Evolutionary conservation across 257 asterid species (phyloP).

Genomic region (Cinchona pubescens): DNA sequence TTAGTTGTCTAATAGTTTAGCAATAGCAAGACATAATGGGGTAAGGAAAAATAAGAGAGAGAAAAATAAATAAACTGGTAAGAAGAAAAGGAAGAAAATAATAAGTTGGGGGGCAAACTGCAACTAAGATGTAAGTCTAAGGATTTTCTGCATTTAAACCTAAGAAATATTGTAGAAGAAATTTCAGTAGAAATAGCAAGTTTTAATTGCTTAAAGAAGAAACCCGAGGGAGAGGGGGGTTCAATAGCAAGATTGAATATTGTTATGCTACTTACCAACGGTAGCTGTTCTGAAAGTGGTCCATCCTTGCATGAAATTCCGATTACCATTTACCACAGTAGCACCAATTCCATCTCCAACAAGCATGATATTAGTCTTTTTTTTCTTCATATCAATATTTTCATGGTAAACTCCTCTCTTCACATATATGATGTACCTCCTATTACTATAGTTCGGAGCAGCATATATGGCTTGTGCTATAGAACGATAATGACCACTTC

Average conservation of each 20-base stretch:
- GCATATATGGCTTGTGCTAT: constrained; percentile 58
- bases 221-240: background rate
- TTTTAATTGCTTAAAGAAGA: background rate
- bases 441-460: constrained; percentile 65
- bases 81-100: too few species aligned
- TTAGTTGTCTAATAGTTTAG: too few species aligned
- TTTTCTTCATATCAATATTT: constrained; percentile 85
- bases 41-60: too few species aligned
- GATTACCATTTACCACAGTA: constrained; percentile 59
- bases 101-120: too few species aligned
- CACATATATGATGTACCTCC: constrained; percentile 82
- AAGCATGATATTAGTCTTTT: constrained; percentile 79
- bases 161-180: too few species aligned
- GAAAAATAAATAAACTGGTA: too few species aligned
- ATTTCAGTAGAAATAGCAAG: too few species aligned
- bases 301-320: constrained; percentile 99
- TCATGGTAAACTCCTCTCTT: constrained; percentile 82
- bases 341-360: constrained; percentile 90
- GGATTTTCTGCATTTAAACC: too few species aligned
- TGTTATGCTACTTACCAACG: constrained; percentile 66
- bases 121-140: too few species aligned
- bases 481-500: constrained; percentile 62
- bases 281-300: constrained; percentile 91
- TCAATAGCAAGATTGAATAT: background rate
- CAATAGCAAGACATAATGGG: too few species aligned